These are phyloP conservation scores for Papilionanthe hybrid DNA, from an alignment of 116 monocot species.

Conservation along the genomic window DNA sequence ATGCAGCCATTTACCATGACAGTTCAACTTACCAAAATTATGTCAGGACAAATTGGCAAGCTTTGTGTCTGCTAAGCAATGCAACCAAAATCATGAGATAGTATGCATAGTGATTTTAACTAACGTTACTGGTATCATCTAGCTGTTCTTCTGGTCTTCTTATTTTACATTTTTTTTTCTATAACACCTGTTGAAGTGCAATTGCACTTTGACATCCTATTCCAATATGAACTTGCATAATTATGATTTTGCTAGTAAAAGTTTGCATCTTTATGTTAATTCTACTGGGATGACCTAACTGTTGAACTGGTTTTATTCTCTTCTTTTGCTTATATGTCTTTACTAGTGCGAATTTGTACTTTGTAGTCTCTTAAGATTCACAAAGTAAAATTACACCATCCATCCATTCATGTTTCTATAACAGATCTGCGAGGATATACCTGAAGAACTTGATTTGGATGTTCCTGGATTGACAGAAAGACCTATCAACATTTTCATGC, in stretches of 20 bases:
- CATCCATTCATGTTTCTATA: background rate
- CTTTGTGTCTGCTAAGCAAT: background rate
- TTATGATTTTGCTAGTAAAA: background rate
- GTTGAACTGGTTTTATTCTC: background rate
- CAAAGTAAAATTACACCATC: background rate
- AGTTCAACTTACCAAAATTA: background rate
- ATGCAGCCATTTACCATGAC: background rate
- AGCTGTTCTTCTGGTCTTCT: background rate
- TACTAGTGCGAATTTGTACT: background rate
- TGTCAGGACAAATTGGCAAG: background rate
- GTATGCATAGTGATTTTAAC: background rate
- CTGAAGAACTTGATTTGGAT: constrained; percentile 87
- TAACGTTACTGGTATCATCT: background rate
- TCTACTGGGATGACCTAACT: background rate
- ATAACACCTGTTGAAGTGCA: background rate
- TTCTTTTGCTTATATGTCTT: background rate
- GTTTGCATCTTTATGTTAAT: background rate
- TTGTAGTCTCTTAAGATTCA: background rate
- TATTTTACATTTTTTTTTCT: background rate
- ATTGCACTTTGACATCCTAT: background rate
- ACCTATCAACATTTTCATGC: constrained; percentile 88
- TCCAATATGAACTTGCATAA: background rate
- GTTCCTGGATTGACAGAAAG: constrained; percentile 82
- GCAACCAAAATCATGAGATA: background rate
- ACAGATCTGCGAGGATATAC: constrained; percentile 89